Base-by-base conservation (phyloP, 805 yeast species). In the Tetrapisispora namnaoensis region DNA sequence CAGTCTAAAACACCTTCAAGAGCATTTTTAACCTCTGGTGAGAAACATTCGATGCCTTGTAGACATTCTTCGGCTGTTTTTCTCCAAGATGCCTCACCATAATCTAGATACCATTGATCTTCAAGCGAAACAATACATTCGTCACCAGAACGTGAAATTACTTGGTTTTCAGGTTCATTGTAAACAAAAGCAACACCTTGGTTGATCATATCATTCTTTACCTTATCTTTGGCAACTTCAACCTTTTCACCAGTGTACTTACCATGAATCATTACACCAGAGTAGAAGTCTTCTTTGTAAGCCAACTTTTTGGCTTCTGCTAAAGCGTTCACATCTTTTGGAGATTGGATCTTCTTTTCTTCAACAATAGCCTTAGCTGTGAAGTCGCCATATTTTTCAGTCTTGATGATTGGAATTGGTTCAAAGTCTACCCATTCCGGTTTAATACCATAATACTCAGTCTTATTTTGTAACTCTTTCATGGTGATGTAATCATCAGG, bases 61-160 rank as follows among this genome's bases (percentile, higher is more conserved):
- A 93, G 76, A 66, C 95, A 84, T 59, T 84, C 93, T 54, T 81
- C 70, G 47, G 96, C 95, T 65, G 78, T 79, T 16, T 74, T 69
- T 64, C 85, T 86, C 99, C 99, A 93, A 16, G 70, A 57, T 58
- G 79, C 87, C 77, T 93, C 99, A 76, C 99, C 99, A 62, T 93
- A 93, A 67, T 93, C 97, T 60, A 87, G 78, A 69, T 80, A 93
- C 99, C 99, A 93, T 75, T 93, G 99, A 70, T 93, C 98, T 71
- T 95, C 98, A 46, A 93, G 78, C 6, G 98, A 88, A 38, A 93
- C 99, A 60, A 91, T 82, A 77, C 99, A 93, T 51, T 82, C 88
- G 66, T 93, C 99, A 57, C 97, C 97, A 40, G 96, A 87, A 72
- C 99, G 85, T 16, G 98, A 91, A 43, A 87, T 77, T 43, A 93